Conservation (phyloP, 345 rosid genomes). For the Euphorbia pulcherrima region DNA sequence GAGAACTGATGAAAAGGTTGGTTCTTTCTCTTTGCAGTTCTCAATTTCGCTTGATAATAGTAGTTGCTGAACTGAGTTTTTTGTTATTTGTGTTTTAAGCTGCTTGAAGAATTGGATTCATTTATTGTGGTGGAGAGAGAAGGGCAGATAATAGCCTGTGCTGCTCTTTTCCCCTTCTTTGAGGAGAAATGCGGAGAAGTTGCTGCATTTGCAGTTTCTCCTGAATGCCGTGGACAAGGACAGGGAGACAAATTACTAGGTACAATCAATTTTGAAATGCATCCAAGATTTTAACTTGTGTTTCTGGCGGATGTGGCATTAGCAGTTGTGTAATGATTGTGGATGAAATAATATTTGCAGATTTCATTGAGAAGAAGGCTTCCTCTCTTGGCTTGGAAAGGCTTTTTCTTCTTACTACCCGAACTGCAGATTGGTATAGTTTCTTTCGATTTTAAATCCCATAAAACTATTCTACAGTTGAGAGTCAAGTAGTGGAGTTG, state of each 20-base stretch:
- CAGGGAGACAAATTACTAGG: conserved; percentile 95
- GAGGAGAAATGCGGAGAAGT: conserved; percentile 86
- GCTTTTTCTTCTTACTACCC: conserved; percentile 82
- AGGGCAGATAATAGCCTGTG: conserved; percentile 89
- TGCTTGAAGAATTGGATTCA: conserved; percentile 57
- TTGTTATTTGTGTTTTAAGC: conserved; percentile 33
- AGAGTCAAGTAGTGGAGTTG: not conserved
- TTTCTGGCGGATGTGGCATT: too few relatives aligned
- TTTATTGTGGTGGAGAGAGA: conserved; percentile 81
- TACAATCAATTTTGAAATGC: too few relatives aligned
- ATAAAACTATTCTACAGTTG: too few relatives aligned
- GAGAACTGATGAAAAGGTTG: conserved; percentile 77
- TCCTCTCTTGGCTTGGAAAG: conserved; percentile 59
- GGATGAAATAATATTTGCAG: conserved; percentile 41
- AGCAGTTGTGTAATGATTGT: not conserved
- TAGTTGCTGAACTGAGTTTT: too few relatives aligned
- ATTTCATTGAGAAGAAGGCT: conserved; percentile 86
- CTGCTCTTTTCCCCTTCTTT: conserved; percentile 81
- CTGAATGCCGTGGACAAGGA: conserved; percentile 95
- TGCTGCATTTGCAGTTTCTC: conserved; percentile 86
- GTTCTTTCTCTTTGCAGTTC: too few relatives aligned
- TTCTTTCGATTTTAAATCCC: not conserved
- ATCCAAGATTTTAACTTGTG: too few relatives aligned
- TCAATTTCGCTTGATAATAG: too few relatives aligned
- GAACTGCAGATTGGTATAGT: conserved; percentile 85